phyloP scores from a whole-genome alignment of 768 basidiomycete genomes.

The Clavaria fumosa region DNA sequence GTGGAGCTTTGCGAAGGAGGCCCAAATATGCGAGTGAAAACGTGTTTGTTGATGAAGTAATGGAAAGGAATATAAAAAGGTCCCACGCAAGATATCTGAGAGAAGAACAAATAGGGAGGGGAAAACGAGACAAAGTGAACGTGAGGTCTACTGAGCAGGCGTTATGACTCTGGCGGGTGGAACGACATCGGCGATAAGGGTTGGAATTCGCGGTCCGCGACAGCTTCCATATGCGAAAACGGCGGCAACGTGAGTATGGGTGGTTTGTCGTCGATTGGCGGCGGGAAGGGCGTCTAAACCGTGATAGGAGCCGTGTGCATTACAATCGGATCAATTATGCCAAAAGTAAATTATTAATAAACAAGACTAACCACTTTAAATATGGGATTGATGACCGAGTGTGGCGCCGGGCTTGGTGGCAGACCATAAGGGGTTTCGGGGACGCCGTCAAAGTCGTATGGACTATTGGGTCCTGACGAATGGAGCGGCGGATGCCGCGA shows the following conservation, averaged over 20 bases:
- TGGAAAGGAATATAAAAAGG: no score
- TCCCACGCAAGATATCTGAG: no score
- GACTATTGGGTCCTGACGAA: constrained; percentile 27
- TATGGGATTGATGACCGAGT: constrained; percentile 68
- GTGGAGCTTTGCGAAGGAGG: no score
- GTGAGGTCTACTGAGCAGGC: no score
- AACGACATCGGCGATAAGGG: constrained; percentile 70
- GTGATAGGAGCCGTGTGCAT: constrained; percentile 16
- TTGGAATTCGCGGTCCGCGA: constrained; percentile 54
- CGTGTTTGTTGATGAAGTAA: no score
- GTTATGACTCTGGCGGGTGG: constrained; percentile 29
- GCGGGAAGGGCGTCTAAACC: constrained; percentile 43
- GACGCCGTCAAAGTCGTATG: constrained; percentile 37
- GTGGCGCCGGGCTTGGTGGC: constrained; percentile 49
- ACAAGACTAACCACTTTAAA: constrained; percentile 73
- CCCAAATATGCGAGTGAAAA: no score
- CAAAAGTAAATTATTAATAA: constrained; percentile 23
- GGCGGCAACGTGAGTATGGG: constrained; percentile 45
- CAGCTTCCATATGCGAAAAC: constrained; percentile 69
- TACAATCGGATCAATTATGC: no score
- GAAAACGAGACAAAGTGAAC: no score
- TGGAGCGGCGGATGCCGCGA: constrained; percentile 21
- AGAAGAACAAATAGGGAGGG: no score
- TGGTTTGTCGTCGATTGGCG: constrained; percentile 23
- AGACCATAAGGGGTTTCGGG: constrained; percentile 41